A percentile compares a stretch with the other conserved stretches of the same genome.
Conservation (phyloP, 352 stramenopile genomes). For the Phytophthora pinifolia region DNA sequence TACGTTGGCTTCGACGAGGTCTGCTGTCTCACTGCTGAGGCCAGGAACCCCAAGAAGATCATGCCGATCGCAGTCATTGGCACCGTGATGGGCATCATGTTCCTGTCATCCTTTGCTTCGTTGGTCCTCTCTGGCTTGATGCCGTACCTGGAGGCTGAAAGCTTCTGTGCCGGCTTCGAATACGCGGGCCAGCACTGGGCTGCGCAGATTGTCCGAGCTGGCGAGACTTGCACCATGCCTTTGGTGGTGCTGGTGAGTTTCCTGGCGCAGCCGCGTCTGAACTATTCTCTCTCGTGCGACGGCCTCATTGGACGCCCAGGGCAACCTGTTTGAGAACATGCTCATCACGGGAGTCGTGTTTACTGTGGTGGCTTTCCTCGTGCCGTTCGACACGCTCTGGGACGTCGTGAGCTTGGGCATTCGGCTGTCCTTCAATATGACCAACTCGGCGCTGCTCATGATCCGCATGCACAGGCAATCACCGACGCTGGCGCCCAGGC, state of each 20-base stretch:
- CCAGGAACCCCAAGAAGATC: conserved; percentile 72
- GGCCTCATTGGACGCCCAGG: conserved; percentile 89
- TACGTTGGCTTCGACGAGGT: conserved; percentile 97
- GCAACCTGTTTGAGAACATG: conserved; percentile 80
- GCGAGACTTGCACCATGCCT: conserved; percentile 46
- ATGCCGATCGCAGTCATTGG: conserved; percentile 84
- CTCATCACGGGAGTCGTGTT: conserved; percentile 67
- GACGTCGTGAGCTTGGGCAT: conserved; percentile 91
- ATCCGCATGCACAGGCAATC: conserved; percentile 63
- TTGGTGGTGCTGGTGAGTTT: conserved; percentile 94
- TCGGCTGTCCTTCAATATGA: conserved; percentile 85
- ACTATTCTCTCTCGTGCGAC: conserved; percentile 93
- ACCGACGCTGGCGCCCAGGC: conserved; percentile 37
- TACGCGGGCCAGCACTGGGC: conserved; percentile 44
- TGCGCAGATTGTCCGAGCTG: conserved; percentile 37
- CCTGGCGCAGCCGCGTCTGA: conserved; percentile 92
- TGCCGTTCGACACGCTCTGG: conserved; percentile 83
- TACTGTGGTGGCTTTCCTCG: conserved; percentile 62
- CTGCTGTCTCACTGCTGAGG: conserved; percentile 86
- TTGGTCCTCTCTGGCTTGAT: conserved; percentile 88
- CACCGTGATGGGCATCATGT: conserved; percentile 77
- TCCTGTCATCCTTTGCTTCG: conserved; percentile 73
- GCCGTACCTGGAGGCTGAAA: conserved; percentile 31
- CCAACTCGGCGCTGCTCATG: conserved; percentile 75
- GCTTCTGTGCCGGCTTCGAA: conserved; percentile 52